A percentile compares a stretch with the other conserved stretches of the same genome.
Conservation (phyloP, 768 basidiomycete species). For the Imleria badia region DNA sequence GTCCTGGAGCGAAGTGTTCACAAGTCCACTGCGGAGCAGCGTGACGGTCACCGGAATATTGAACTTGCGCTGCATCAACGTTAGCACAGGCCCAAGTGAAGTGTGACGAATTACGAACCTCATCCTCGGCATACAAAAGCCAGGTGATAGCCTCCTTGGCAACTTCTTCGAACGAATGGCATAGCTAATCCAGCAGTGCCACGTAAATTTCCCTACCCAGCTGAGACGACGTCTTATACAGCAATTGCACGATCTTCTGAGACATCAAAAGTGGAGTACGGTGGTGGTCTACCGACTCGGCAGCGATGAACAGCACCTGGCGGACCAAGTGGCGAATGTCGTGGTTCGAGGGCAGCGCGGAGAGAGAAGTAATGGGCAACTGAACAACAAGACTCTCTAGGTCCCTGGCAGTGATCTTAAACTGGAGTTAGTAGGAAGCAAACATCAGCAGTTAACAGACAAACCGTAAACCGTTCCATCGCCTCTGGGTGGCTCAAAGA, state of each 20-base stretch:
- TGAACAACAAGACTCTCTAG: conserved; percentile 79
- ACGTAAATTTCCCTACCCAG: conserved; percentile 94
- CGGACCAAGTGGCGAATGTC: conserved; percentile 84
- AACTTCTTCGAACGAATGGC: conserved; percentile 86
- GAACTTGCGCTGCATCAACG: conserved; percentile 75
- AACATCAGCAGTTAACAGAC: conserved; percentile 22
- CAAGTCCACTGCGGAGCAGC: conserved; percentile 78
- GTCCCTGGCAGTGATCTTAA: conserved; percentile 45
- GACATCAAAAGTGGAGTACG: conserved; percentile 91
- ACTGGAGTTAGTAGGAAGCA: conserved; percentile 2
- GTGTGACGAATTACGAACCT: conserved; percentile 49
- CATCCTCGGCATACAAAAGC: conserved; percentile 95
- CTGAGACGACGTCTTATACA: conserved; percentile 86
- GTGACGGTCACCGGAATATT: conserved; percentile 93
- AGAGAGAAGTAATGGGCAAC: conserved; percentile 67
- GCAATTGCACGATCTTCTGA: conserved; percentile 92
- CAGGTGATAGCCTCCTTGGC: conserved; percentile 96
- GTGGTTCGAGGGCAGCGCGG: conserved; percentile 75
- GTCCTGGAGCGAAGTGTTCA: conserved; percentile 78
- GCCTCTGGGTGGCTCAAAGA: conserved; percentile 73
- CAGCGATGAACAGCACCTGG: conserved; percentile 80
- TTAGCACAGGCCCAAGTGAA: conserved; percentile 2
- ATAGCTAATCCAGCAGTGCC: conserved; percentile 83
- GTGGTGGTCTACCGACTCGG: conserved; percentile 73
- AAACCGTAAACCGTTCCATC: conserved; percentile 83